Evolutionary conservation across 495 filamentous ascomycete species (phyloP).

Genomic region (Aspergillus bridgeri): DNA sequence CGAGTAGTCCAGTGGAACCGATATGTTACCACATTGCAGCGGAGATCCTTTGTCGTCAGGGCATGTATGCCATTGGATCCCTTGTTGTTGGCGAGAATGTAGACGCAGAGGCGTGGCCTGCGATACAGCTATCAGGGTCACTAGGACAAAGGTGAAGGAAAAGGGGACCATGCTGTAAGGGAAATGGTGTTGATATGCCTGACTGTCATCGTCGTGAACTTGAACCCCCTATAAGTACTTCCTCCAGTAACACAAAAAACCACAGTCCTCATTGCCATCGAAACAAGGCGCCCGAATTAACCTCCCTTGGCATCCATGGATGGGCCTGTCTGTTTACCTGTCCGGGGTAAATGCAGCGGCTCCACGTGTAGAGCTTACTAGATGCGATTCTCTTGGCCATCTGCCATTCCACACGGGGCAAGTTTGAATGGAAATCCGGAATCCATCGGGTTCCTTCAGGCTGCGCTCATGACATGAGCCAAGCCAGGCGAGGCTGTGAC

Average conservation of each 20-base stretch:
- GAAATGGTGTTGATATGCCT: no score
- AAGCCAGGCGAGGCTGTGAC: not conserved
- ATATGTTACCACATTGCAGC: conserved; percentile 31
- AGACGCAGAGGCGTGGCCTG: not conserved
- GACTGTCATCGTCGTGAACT: not conserved
- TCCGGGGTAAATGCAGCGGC: not conserved
- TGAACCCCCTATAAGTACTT: not conserved
- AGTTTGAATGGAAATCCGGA: not conserved
- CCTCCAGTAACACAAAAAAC: no score
- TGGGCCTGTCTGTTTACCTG: not conserved
- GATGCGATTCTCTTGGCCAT: not conserved
- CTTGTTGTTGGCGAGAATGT: not conserved
- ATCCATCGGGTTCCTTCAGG: not conserved
- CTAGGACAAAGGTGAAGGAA: not conserved
- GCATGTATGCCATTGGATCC: not conserved
- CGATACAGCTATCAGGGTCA: not conserved
- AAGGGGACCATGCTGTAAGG: not conserved
- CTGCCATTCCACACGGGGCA: not conserved
- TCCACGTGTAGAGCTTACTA: not conserved
- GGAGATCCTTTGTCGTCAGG: not conserved
- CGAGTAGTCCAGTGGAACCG: conserved; percentile 44
- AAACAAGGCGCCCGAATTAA: not conserved
- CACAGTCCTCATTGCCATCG: no score
- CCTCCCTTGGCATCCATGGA: not conserved
- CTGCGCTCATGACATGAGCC: not conserved